Evolutionary conservation across 1,284 basidiomycete genomes (phyloP).

Genomic region (Microbotryomycetes sp.): DNA sequence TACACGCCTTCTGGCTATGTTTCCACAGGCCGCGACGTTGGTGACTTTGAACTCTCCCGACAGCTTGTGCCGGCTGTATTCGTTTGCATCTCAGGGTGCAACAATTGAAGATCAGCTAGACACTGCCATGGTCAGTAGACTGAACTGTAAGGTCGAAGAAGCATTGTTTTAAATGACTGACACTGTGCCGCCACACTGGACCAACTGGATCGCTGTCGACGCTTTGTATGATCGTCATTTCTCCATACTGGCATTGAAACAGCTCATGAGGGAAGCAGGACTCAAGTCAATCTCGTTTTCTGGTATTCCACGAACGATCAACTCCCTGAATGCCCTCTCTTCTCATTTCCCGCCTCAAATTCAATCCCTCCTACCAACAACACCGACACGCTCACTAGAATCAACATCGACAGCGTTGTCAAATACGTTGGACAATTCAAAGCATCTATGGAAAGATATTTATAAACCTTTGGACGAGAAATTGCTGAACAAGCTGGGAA

Average conservation of each 20-base stretch:
- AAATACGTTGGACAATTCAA: background rate
- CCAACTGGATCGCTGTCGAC: too few species aligned
- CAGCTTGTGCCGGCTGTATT: slow-evolving; percentile 68
- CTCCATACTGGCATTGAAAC: background rate
- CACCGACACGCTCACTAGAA: slow-evolving; percentile 19
- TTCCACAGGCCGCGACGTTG: slow-evolving; percentile 66
- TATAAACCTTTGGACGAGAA: slow-evolving; percentile 85
- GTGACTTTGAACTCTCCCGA: slow-evolving; percentile 76
- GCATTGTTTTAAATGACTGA: too few species aligned
- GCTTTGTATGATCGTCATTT: background rate
- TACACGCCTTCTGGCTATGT: slow-evolving; percentile 5
- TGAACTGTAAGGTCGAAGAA: too few species aligned
- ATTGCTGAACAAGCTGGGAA: slow-evolving; percentile 77
- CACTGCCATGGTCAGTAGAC: slow-evolving; percentile 58
- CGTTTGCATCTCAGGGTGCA: slow-evolving; percentile 57
- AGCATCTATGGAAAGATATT: slow-evolving; percentile 74
- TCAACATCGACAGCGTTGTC: slow-evolving; percentile 7
- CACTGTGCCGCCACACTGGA: too few species aligned
- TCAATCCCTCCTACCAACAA: slow-evolving; percentile 52
- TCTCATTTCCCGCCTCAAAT: slow-evolving; percentile 72
- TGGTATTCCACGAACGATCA: slow-evolving; percentile 54
- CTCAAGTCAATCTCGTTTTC: slow-evolving; percentile 90
- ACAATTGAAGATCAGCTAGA: slow-evolving; percentile 53
- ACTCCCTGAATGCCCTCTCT: slow-evolving; percentile 67
- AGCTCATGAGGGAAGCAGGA: slow-evolving; percentile 82